phyloP scores from a whole-genome alignment of 768 basidiomycete species.

The Ramaria rubella region DNA sequence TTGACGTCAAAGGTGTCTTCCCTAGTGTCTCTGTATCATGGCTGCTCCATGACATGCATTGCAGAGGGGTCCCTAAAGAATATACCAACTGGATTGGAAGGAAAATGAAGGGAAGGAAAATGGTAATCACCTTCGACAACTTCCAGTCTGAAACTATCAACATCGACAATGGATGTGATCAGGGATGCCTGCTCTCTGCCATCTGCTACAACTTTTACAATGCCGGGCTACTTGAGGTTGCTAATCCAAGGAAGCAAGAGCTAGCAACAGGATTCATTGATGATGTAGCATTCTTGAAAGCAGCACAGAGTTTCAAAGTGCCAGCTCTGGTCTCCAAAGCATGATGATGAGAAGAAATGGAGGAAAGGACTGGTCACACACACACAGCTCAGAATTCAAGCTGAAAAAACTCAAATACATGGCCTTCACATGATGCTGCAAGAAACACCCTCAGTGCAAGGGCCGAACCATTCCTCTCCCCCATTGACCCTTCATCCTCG shows the following conservation, averaged over 20 bases:
- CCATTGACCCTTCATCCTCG: too few relatives aligned
- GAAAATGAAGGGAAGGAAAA: background rate
- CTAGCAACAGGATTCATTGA: constrained; percentile 13
- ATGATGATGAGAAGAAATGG: constrained; percentile 19
- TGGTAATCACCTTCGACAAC: background rate
- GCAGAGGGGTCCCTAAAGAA: constrained; percentile 17
- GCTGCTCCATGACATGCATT: constrained; percentile 21
- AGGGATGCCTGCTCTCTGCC: constrained; percentile 13
- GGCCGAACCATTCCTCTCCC: too few relatives aligned
- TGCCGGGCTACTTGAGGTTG: constrained; percentile 16
- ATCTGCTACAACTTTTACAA: constrained; percentile 17
- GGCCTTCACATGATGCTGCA: background rate
- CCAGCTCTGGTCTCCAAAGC: constrained; percentile 12
- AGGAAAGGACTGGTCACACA: constrained; percentile 21
- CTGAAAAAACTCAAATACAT: constrained; percentile 16
- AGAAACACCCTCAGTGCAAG: too few relatives aligned
- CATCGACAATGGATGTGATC: background rate
- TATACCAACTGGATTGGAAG: constrained; percentile 9
- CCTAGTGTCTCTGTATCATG: constrained; percentile 17
- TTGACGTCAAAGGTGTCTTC: constrained; percentile 26
- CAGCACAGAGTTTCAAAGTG: constrained; percentile 13
- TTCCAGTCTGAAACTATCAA: background rate
- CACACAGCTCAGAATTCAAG: constrained; percentile 22
- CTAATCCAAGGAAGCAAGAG: constrained; percentile 5
- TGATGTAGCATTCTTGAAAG: constrained; percentile 8